Conservation (phyloP, 2,329 filamentous ascomycete genomes). For the Cercospora sp. region DNA sequence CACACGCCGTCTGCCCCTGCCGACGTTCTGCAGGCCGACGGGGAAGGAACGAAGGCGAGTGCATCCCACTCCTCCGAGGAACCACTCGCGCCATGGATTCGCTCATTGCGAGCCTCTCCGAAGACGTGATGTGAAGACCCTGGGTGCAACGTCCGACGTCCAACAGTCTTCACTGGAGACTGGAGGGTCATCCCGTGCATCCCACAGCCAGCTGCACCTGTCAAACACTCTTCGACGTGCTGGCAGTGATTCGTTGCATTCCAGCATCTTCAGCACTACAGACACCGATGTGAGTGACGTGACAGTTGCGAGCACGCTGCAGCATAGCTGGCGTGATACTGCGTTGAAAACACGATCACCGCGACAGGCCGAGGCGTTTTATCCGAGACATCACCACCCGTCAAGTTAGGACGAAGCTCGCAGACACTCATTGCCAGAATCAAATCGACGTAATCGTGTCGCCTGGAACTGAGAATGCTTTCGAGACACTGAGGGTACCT, state of each 20-base stretch:
- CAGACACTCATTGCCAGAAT: background rate
- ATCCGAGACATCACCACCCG: background rate
- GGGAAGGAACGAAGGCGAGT: background rate
- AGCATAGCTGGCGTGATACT: background rate
- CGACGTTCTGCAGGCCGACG: background rate
- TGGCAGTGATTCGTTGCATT: background rate
- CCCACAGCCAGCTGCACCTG: background rate
- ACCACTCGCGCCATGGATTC: background rate
- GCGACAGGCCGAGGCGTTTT: background rate
- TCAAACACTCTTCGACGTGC: background rate
- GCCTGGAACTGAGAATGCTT: background rate
- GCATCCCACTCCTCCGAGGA: background rate
- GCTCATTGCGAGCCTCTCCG: slow-evolving; percentile 1
- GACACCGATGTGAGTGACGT: background rate
- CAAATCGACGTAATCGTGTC: background rate
- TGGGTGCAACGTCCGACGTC: background rate
- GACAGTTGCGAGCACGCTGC: background rate
- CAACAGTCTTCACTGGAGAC: background rate
- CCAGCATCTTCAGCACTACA: background rate
- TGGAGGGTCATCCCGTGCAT: background rate
- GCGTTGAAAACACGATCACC: background rate
- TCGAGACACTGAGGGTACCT: background rate
- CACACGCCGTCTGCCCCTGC: background rate
- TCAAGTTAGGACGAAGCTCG: background rate
- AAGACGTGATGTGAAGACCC: background rate